Evolutionary conservation across 306 rosid species (phyloP).

Genomic region (Cucurbita argyrosperma): DNA sequence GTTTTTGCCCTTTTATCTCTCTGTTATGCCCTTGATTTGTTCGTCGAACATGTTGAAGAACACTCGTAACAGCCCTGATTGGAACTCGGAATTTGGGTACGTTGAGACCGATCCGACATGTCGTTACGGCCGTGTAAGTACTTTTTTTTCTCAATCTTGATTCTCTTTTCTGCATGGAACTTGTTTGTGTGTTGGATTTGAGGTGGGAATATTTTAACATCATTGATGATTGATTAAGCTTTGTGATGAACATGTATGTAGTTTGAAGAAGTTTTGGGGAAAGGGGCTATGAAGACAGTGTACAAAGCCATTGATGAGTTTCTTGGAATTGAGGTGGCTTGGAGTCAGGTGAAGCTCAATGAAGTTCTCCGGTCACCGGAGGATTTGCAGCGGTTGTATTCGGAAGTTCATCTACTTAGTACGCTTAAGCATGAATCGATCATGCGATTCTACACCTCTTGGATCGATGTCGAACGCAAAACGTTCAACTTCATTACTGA

Average conservation of each 20-base stretch:
- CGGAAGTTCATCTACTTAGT: conserved; percentile 89
- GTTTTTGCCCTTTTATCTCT: no score
- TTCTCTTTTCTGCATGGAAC: not conserved
- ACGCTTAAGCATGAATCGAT: conserved; percentile 65
- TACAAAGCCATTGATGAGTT: conserved; percentile 77
- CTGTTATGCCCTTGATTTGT: not conserved
- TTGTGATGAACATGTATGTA: not conserved
- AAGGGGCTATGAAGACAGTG: conserved; percentile 86
- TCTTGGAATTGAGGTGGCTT: conserved; percentile 81
- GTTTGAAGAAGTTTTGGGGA: conserved; percentile 72
- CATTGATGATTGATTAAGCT: not conserved
- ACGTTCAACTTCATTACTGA: conserved; percentile 82
- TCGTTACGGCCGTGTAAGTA: conserved; percentile 69
- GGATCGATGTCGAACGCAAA: conserved; percentile 57
- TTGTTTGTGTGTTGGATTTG: not conserved
- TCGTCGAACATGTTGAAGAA: conserved; percentile 26
- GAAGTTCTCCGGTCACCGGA: conserved; percentile 57
- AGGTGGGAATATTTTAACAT: not conserved
- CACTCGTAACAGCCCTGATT: conserved; percentile 5
- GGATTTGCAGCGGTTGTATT: conserved; percentile 74
- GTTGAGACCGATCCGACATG: conserved; percentile 63
- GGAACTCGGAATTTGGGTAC: conserved; percentile 14
- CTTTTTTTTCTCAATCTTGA: not conserved
- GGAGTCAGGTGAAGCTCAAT: conserved; percentile 68
- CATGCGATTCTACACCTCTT: conserved; percentile 64